Percentiles rank a stretch among this genome's conserved stretches.
These are phyloP conservation scores for Fusarium marasasianum DNA, from an alignment of 2,329 filamentous ascomycete species.

Conservation along the genomic window DNA sequence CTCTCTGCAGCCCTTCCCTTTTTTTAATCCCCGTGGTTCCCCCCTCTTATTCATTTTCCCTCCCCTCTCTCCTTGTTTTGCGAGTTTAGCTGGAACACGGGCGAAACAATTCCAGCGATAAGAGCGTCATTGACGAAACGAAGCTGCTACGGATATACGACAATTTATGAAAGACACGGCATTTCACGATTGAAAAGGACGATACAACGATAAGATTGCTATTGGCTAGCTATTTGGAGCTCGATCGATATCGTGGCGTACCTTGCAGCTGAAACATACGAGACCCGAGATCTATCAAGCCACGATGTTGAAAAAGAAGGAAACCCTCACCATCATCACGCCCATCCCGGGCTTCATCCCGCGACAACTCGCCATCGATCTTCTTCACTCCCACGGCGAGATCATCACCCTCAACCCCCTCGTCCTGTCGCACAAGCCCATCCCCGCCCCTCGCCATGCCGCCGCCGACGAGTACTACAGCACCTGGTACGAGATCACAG, in stretches of 20 bases:
- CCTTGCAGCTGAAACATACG: conserved; percentile 29
- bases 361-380: conserved; percentile 76
- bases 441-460: conserved; percentile 73
- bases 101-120: conserved; percentile 7
- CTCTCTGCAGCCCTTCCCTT: neutral
- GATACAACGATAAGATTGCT: neutral
- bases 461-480: conserved; percentile 76
- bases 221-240: neutral
- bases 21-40: conserved; percentile 1
- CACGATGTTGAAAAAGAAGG: conserved; percentile 69
- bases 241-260: conserved; percentile 4
- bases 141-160: neutral
- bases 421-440: conserved; percentile 69
- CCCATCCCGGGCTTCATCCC: conserved; percentile 76
- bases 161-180: neutral
- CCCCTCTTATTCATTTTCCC: neutral
- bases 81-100: conserved; percentile 2
- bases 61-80: neutral
- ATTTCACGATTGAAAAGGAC: conserved; percentile 3
- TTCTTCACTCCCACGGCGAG: conserved; percentile 75
- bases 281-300: neutral
- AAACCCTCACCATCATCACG: conserved; percentile 73
- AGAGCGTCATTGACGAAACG: neutral
- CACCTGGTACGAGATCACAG: conserved; percentile 77
- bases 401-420: conserved; percentile 77